Evolutionary conservation across 176 grass and related monocot species (phyloP).

Genomic region (Carex kokanica): DNA sequence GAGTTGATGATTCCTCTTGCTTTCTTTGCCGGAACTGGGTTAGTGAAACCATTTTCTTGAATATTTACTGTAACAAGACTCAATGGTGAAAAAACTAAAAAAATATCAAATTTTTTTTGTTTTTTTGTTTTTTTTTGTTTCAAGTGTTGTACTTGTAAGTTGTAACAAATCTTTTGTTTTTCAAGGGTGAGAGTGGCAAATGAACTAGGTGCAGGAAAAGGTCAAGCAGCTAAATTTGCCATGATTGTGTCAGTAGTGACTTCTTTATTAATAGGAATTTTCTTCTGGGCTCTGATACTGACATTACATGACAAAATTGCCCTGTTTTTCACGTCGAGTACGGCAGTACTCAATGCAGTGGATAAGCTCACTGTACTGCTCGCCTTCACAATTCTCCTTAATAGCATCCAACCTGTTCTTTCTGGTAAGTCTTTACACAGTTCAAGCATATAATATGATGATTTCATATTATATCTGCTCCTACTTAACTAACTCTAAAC

Average conservation of each 20-base stretch:
- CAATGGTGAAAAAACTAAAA: background rate
- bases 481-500: background rate
- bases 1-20: conserved; percentile 86
- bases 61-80: background rate
- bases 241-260: conserved; percentile 21
- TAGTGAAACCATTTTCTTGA: background rate
- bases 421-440: conserved; percentile 20
- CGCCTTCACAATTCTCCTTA: conserved; percentile 35
- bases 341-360: conserved; percentile 14
- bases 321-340: conserved; percentile 36
- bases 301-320: conserved; percentile 26
- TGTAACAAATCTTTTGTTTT: background rate
- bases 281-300: conserved; percentile 18
- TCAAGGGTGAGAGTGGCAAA: conserved; percentile 38
- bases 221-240: conserved; percentile 30
- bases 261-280: conserved; percentile 30
- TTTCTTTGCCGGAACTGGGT: conserved; percentile 85
- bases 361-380: conserved; percentile 25
- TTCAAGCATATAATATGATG: background rate
- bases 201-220: conserved; percentile 41
- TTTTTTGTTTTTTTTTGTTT: background rate
- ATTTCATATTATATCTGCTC: background rate
- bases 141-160: background rate
- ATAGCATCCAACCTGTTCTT: conserved; percentile 44
- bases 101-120: background rate